These are phyloP conservation scores for Leccinum arenicola DNA, from an alignment of 768 basidiomycete genomes.

Conservation along the genomic window DNA sequence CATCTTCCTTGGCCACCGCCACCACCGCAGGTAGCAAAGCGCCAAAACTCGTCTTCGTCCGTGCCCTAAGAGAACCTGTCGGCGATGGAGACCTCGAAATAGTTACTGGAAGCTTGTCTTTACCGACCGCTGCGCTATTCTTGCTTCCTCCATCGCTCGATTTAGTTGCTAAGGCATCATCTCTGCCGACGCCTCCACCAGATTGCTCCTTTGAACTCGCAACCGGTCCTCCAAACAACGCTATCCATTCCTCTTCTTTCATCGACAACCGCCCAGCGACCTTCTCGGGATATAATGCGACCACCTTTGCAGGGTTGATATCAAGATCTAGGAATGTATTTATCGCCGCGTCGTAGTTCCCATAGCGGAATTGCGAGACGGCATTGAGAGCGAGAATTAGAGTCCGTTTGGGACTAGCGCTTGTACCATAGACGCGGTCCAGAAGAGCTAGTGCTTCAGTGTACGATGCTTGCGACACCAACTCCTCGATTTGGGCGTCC, in stretches of 20 bases:
- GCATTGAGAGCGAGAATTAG: conserved; percentile 74
- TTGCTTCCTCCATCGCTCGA: conserved; percentile 27
- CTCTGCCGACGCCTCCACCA: conserved; percentile 3
- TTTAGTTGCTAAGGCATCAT: conserved; percentile 28
- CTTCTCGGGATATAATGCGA: conserved; percentile 81
- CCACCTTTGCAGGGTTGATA: conserved; percentile 89
- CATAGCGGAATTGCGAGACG: conserved; percentile 68
- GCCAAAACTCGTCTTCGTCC: conserved; percentile 56
- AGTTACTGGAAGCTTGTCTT: conserved; percentile 18
- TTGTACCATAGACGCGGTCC: conserved; percentile 36
- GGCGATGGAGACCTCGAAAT: conserved; percentile 33
- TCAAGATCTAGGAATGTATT: conserved; percentile 86
- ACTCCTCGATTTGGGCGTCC: conserved; percentile 82
- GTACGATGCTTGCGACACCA: conserved; percentile 66
- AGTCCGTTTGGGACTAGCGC: conserved; percentile 37
- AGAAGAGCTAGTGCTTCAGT: conserved; percentile 78
- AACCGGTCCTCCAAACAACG: conserved; percentile 76
- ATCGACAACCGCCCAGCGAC: conserved; percentile 78
- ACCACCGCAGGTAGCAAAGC: conserved; percentile 35
- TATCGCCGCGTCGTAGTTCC: conserved; percentile 74
- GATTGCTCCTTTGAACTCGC: conserved; percentile 12
- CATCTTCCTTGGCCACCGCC: conserved; percentile 54
- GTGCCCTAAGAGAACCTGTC: conserved; percentile 45
- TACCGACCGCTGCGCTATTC: conserved; percentile 18
- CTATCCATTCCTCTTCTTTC: conserved; percentile 70